Percentiles rank a stretch among this genome's conserved stretches.
Conservation (phyloP, 352 stramenopile genomes). For the Pythium dissotocum region DNA sequence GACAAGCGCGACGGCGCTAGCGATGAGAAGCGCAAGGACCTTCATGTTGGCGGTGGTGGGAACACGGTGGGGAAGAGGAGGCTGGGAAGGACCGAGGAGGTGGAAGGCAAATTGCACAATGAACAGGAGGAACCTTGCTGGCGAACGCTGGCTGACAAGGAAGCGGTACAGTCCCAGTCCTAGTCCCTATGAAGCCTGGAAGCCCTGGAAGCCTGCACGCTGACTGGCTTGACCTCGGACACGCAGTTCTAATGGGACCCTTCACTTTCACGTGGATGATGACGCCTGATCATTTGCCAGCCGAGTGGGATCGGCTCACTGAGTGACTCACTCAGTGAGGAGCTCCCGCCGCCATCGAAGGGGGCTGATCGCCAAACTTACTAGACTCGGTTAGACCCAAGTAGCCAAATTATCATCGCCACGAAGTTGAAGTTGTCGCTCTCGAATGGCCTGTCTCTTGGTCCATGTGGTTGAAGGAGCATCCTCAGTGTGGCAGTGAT, state of each 20-base stretch:
- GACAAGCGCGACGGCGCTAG: conserved; percentile 12
- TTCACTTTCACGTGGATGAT: not conserved
- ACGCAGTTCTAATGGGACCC: too few species aligned
- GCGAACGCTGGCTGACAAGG: too few species aligned
- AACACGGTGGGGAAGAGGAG: not conserved
- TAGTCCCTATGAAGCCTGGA: too few species aligned
- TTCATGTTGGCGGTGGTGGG: conserved; percentile 12
- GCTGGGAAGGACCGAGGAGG: not conserved
- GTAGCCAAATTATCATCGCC: not conserved
- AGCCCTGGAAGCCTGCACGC: too few species aligned
- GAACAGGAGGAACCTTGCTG: not conserved
- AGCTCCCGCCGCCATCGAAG: too few species aligned
- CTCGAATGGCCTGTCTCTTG: not conserved
- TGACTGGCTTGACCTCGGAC: too few species aligned
- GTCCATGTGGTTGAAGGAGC: too few species aligned
- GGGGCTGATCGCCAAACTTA: not conserved
- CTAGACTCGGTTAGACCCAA: not conserved
- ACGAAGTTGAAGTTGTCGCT: not conserved
- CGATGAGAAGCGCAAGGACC: conserved; percentile 14
- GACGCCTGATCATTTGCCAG: not conserved
- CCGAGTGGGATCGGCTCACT: too few species aligned
- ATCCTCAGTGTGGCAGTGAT: too few species aligned
- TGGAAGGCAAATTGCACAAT: conserved; percentile 27
- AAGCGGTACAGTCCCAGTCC: too few species aligned
- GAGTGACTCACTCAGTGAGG: too few species aligned